Evolutionary conservation across 1,284 basidiomycete species (phyloP).

Genomic region (Apiotrichum gracile): DNA sequence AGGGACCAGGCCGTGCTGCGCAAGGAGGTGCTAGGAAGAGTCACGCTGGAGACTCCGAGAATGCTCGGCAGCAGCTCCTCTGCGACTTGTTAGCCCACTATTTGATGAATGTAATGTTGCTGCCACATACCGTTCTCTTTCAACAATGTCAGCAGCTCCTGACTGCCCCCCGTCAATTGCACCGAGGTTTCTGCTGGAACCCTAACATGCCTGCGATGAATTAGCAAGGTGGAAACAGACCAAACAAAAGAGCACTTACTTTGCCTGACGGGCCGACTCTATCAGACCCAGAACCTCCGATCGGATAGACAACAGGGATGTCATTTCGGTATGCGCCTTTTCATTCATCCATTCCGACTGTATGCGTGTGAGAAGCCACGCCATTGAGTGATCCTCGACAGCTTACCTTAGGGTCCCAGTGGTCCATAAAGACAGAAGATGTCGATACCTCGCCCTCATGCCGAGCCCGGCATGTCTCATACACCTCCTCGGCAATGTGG

Average conservation of each 20-base stretch:
- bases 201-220: conserved; percentile 1
- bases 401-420: conserved; percentile 59
- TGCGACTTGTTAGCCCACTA: conserved; percentile 35
- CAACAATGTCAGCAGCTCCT: conserved; percentile 7
- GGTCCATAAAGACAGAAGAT: conserved; percentile 55
- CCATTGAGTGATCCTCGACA: neutral
- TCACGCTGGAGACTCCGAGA: conserved; percentile 69
- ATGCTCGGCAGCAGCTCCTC: conserved; percentile 61
- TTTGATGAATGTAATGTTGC: neutral
- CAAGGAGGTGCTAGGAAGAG: conserved; percentile 44
- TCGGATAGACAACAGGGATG: conserved; percentile 21
- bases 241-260: conserved; percentile 21
- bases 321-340: conserved; percentile 19
- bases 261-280: conserved; percentile 29
- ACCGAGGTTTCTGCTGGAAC: conserved; percentile 16
- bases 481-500: conserved; percentile 86
- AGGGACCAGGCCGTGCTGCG: conserved; percentile 51
- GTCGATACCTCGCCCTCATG: neutral
- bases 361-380: neutral
- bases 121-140: conserved; percentile 21
- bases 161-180: conserved; percentile 1
- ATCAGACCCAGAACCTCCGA: conserved; percentile 26
- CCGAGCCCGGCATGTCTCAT: conserved; percentile 43
- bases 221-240: neutral
- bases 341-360: neutral